Evolutionary conservation across 805 yeast genomes (phyloP), one percentile per base, ranked within the genome.

Genomic region (Pichia exigua): DNA sequence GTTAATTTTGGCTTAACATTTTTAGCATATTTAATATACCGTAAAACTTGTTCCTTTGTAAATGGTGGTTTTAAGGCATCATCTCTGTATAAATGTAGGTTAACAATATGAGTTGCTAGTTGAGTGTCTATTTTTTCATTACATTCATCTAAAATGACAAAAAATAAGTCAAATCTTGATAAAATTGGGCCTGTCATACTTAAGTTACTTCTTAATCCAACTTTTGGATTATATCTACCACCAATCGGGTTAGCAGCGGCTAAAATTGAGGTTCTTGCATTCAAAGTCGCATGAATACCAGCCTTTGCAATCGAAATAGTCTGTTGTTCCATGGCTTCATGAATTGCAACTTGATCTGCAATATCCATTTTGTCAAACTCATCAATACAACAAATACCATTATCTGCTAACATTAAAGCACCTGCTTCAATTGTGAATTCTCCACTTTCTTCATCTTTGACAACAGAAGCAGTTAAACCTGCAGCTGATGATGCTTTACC

Each of bases 281-380:
- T 94, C 62, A 94, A 73, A 0, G 99, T 94, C 2, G 99, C 98
- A 64, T 94, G 97, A 57, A 94, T 94, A 64, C 99, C 99, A 1
- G 99, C 99, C 67, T 94, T 94, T 12, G 99, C 97, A 63, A 94
- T 94, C 17, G 97, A 91, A 59, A 94, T 94, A 0, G 99, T 94
- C 69, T 94, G 99, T 71, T 94, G 99, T 76, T 94, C 99, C 99
- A 94, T 94, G 24, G 98, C 99, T 73, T 94, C 99, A 72, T 94
- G 99, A 72, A 94, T 92, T 3, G 98, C 98, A 50, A 94, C 98
- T 71, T 94, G 98, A 70, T 94, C 98, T 1, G 83, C 70, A 43
- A 91, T 69, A 68, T 92, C 97, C 99, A 94, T 94, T 73, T 94
- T 94, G 66, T 94, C 99, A 61, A 94, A 94, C 72, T 94, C 99